phyloP scores from a whole-genome alignment of 75 land plant genomes.

The Sequoiadendron giganteum region DNA sequence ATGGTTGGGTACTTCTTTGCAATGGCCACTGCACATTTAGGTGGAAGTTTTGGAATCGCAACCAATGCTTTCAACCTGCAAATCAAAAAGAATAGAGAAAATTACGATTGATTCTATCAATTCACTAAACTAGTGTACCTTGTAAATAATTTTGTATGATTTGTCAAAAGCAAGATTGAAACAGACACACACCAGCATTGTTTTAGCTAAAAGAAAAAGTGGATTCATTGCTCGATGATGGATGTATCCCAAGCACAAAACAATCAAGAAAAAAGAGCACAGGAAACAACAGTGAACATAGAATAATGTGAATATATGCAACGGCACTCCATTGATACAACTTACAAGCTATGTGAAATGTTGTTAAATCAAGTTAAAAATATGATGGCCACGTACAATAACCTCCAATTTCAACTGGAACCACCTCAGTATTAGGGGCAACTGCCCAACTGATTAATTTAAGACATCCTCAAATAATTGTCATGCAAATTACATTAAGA shows the following conservation, averaged over 20 bases:
- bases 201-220: neutral
- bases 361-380: neutral
- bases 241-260: neutral
- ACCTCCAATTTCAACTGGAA: neutral
- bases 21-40: conserved; percentile 88
- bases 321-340: neutral
- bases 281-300: neutral
- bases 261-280: neutral
- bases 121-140: neutral
- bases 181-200: neutral
- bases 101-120: neutral
- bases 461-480: neutral
- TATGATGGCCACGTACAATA: neutral
- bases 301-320: neutral
- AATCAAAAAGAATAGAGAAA: neutral
- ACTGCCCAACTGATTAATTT: neutral
- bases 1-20: conserved; percentile 88
- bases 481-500: neutral
- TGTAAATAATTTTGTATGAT: neutral
- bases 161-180: neutral
- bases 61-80: conserved; percentile 89
- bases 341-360: too few relatives aligned
- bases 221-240: neutral
- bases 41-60: conserved; percentile 87
- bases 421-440: neutral